phyloP scores from a whole-genome alignment of 768 basidiomycete genomes.

The Baorangia bicolor region DNA sequence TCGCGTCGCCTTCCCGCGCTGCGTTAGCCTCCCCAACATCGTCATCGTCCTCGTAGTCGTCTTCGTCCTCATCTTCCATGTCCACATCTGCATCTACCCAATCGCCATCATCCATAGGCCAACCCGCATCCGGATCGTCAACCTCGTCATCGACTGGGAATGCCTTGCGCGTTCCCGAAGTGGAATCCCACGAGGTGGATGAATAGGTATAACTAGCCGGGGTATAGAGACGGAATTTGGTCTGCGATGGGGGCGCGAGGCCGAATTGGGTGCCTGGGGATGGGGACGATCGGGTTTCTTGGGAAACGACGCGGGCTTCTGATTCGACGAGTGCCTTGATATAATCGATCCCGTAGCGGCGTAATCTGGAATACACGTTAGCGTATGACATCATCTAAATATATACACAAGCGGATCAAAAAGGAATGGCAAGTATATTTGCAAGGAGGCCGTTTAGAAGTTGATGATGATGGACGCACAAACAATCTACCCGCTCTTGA shows the following conservation, averaged over 20 bases:
- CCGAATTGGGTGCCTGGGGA: neutral
- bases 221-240: constrained; percentile 33
- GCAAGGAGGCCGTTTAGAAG: neutral
- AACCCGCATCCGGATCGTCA: constrained; percentile 18
- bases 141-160: constrained; percentile 17
- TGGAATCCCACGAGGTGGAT: constrained; percentile 18
- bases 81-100: constrained; percentile 29
- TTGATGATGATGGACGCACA: constrained; percentile 24
- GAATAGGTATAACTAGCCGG: constrained; percentile 35
- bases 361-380: constrained; percentile 20
- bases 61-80: constrained; percentile 34
- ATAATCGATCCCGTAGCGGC: constrained; percentile 33
- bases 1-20: constrained; percentile 16
- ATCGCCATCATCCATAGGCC: constrained; percentile 24
- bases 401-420: constrained; percentile 9
- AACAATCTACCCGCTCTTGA: constrained; percentile 34
- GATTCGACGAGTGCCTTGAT: constrained; percentile 35
- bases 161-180: constrained; percentile 9
- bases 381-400: constrained; percentile 6
- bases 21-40: constrained; percentile 13
- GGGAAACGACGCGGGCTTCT: constrained; percentile 18
- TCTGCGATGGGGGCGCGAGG: constrained; percentile 12
- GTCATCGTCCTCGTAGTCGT: constrained; percentile 33
- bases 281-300: neutral
- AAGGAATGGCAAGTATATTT: neutral